phyloP scores from a whole-genome alignment of 1,284 basidiomycete species.

The Naganishia sp. region DNA sequence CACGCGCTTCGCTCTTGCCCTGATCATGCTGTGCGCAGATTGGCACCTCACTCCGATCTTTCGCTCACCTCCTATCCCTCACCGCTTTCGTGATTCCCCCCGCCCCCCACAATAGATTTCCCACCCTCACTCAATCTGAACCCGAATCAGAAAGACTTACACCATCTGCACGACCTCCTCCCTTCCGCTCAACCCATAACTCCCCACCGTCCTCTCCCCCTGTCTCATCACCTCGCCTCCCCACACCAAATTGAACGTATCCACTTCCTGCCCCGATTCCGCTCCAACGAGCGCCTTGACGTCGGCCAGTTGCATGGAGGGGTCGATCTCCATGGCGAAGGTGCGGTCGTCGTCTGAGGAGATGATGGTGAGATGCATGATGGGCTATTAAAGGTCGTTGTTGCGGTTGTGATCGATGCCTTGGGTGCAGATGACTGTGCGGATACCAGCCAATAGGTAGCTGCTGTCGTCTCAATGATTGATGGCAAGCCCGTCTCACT shows the following conservation, averaged over 20 bases:
- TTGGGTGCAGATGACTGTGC: too few relatives aligned
- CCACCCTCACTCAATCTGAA: not conserved
- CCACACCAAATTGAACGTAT: constrained; percentile 35
- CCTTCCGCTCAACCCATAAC: constrained; percentile 45
- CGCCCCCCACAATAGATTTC: too few relatives aligned
- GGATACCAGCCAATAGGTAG: too few relatives aligned
- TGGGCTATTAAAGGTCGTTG: constrained; percentile 22
- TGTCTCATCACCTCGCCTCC: constrained; percentile 44
- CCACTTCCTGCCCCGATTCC: constrained; percentile 59
- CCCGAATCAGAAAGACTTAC: constrained; percentile 36
- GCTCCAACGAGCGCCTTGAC: constrained; percentile 85
- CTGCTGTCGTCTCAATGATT: too few relatives aligned
- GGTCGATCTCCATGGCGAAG: constrained; percentile 78
- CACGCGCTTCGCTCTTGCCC: too few relatives aligned
- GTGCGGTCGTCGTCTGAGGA: constrained; percentile 67
- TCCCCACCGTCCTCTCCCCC: constrained; percentile 40
- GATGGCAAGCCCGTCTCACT: too few relatives aligned
- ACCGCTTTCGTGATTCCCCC: too few relatives aligned
- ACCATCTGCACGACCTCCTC: constrained; percentile 45
- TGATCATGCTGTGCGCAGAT: too few relatives aligned
- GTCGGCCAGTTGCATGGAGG: constrained; percentile 82
- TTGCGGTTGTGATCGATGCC: not conserved
- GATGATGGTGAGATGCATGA: constrained; percentile 79
- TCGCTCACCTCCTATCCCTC: too few relatives aligned
- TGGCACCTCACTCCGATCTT: too few relatives aligned